Base-by-base conservation (phyloP, 176 grass and related monocot genomes). In the Juncus inflexus region DNA sequence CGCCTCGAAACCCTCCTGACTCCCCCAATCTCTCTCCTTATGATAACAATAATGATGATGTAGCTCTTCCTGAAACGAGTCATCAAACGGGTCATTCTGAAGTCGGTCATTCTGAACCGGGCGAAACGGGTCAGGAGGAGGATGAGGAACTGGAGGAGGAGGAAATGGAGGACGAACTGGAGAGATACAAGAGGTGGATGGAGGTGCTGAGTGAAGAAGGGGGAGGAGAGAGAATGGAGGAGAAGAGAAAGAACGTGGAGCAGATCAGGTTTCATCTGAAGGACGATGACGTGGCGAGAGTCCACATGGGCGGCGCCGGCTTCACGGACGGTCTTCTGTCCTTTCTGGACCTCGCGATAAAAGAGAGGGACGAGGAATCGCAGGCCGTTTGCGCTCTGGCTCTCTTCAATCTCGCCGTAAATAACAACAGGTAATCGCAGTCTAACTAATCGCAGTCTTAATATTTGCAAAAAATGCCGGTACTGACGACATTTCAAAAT, bases 381-480 rank as follows among this genome's bases (percentile, higher is more conserved):
- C 84, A 96, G 72, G 84, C 78, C 58, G 63, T 82, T 39, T 81
- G 79, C 50, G 69, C 87, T 40, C 81, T 96, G 76, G 91, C 91
- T 50, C 79, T 96, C 12, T 96, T 83, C 79, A 96, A 96, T 57
- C 84, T 96, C 66, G 91, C 84, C 55, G 84, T 96, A 65, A 85
- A 83, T 77, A 96, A 96, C 76, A 79, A 87, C 63, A 83, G 84
- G 89, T 94, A 70, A n/a, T n/a, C n/a, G n/a, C n/a, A n/a, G n/a
- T n/a, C n/a, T n/a, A n/a, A n/a, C 70, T 45, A 45, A 45, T 45
- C 7, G 42, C 42, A n/a, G n/a, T n/a, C n/a, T n/a, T n/a, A n/a
- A n/a, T n/a, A n/a, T n/a, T n/a, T n/a, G n/a, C n/a, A n/a, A n/a
- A n/a, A n/a, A n/a, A n/a, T n/a, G n/a, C n/a, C n/a, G n/a, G n/a